phyloP scores from a whole-genome alignment of 176 grass and related monocot genomes.

The Melocanna baccifera region DNA sequence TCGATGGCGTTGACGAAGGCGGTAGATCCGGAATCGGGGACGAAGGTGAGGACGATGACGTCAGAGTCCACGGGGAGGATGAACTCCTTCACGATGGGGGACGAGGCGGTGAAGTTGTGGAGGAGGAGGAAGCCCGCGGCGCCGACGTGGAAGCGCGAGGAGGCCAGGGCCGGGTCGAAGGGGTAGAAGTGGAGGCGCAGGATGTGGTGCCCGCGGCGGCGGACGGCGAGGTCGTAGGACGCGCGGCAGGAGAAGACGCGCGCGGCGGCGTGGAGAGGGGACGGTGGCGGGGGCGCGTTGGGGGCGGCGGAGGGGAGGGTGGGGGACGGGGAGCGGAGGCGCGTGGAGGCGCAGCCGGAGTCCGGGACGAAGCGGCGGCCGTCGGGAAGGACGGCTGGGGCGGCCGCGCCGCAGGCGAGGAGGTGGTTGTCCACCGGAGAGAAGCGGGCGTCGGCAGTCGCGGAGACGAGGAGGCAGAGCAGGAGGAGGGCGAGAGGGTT shows the following conservation, averaged over 20 bases:
- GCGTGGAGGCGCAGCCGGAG: slow-evolving; percentile 35
- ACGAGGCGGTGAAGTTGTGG: slow-evolving; percentile 67
- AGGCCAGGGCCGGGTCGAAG: slow-evolving; percentile 49
- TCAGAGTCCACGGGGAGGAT: slow-evolving; percentile 55
- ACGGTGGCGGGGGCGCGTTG: background rate
- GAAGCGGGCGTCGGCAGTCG: slow-evolving; percentile 37
- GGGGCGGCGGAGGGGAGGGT: slow-evolving; percentile 26
- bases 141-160: slow-evolving; percentile 75
- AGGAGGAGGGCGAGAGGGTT: slow-evolving; percentile 26
- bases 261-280: slow-evolving; percentile 62
- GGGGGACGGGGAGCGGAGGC: slow-evolving; percentile 45
- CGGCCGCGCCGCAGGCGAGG: slow-evolving; percentile 63
- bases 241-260: slow-evolving; percentile 72
- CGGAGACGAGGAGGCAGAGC: slow-evolving; percentile 30
- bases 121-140: slow-evolving; percentile 48
- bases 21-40: slow-evolving; percentile 52
- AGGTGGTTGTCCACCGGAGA: slow-evolving; percentile 77
- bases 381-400: slow-evolving; percentile 48
- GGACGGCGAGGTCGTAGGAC: slow-evolving; percentile 70
- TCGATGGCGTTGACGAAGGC: slow-evolving; percentile 94
- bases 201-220: slow-evolving; percentile 59
- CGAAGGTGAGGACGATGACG: slow-evolving; percentile 62
- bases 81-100: slow-evolving; percentile 76
- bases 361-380: slow-evolving; percentile 75
- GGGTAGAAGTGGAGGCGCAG: slow-evolving; percentile 97